phyloP scores from a whole-genome alignment of 306 rosid genomes.

The Rubus idaeus region DNA sequence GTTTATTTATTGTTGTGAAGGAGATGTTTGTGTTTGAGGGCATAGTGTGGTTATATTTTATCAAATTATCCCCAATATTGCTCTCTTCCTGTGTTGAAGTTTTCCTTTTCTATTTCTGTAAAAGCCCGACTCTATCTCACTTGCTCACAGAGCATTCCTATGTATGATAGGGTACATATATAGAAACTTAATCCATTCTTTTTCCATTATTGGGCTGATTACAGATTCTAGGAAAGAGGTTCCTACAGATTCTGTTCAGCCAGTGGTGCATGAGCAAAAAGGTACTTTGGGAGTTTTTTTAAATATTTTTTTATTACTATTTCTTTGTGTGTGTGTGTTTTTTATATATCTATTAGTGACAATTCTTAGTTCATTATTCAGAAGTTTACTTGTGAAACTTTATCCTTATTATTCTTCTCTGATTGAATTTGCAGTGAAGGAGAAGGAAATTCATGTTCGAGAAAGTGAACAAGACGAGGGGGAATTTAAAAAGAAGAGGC shows the following conservation, averaged over 20 bases:
- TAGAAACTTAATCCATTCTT: neutral
- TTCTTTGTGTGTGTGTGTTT: neutral
- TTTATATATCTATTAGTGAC: neutral
- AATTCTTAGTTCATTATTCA: neutral
- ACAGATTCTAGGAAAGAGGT: conserved; percentile 51
- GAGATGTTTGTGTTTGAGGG: neutral
- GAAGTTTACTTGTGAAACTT: neutral
- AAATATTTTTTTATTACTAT: neutral
- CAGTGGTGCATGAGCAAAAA: conserved; percentile 49
- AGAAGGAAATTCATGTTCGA: conserved; percentile 39
- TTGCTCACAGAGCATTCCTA: neutral
- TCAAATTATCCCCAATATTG: neutral
- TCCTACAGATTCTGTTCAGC: conserved; percentile 21
- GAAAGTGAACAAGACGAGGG: conserved; percentile 30
- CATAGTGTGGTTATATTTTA: too few relatives aligned
- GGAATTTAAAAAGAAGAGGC: conserved; percentile 55
- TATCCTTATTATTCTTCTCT: too few relatives aligned
- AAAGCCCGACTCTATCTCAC: neutral
- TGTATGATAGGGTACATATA: neutral
- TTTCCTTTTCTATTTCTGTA: neutral
- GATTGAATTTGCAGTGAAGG: conserved; percentile 43
- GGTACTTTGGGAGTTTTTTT: conserved; percentile 38
- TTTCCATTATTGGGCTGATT: conserved; percentile 24
- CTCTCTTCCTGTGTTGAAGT: neutral
- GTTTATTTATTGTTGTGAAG: neutral